These are phyloP conservation scores for Neofusicoccum parvum DNA, from an alignment of 2,329 filamentous ascomycete species.

Conservation along the genomic window DNA sequence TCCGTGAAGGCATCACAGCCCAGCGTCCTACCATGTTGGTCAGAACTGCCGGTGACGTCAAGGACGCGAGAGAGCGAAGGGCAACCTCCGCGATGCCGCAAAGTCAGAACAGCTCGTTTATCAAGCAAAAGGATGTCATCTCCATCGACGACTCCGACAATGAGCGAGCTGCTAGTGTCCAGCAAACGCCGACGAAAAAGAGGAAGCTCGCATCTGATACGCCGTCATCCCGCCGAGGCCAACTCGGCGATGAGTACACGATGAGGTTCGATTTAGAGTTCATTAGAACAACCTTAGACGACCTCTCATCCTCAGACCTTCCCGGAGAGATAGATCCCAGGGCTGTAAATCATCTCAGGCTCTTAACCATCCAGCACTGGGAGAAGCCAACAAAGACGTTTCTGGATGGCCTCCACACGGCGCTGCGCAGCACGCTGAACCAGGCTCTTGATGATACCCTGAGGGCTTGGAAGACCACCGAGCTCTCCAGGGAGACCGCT, in stretches of 20 bases:
- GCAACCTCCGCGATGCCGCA: neutral
- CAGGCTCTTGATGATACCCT: constrained; percentile 35
- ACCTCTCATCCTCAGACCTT: constrained; percentile 33
- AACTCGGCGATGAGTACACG: neutral
- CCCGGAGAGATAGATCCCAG: constrained; percentile 39
- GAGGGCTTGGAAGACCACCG: constrained; percentile 30
- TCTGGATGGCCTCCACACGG: constrained; percentile 27
- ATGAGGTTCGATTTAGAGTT: constrained; percentile 34
- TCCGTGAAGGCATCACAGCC: constrained; percentile 47
- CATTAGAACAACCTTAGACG: constrained; percentile 30
- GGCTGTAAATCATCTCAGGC: constrained; percentile 36
- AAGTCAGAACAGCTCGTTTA: neutral
- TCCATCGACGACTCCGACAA: constrained; percentile 27
- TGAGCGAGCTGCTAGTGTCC: constrained; percentile 7
- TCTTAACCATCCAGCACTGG: constrained; percentile 35
- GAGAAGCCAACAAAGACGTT: constrained; percentile 30
- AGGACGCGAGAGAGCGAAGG: neutral
- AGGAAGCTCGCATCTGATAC: constrained; percentile 28
- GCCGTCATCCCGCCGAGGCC: neutral
- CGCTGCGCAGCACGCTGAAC: constrained; percentile 26
- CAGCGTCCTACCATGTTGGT: constrained; percentile 33
- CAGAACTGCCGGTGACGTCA: neutral
- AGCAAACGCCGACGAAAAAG: constrained; percentile 31
- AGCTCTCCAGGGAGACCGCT: constrained; percentile 31
- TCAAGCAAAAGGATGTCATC: constrained; percentile 21